Conservation (phyloP, 176 grass and related monocot species). For the Tuctoria greenei region DNA sequence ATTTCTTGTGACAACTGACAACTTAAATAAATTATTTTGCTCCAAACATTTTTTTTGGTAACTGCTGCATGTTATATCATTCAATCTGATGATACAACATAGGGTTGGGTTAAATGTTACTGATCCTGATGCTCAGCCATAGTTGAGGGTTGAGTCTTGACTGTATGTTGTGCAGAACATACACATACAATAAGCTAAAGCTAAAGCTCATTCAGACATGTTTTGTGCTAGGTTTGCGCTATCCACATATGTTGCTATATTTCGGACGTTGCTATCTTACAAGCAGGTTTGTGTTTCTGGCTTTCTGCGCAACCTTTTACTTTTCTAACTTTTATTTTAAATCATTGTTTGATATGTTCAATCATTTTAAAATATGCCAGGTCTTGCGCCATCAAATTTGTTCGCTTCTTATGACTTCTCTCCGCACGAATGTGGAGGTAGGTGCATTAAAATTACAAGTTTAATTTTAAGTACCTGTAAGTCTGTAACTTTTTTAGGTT, state of each 20-base stretch:
- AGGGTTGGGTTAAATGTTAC: neutral
- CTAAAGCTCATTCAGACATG: constrained; percentile 30
- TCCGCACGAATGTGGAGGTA: constrained; percentile 95
- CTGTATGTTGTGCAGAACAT: constrained; percentile 3
- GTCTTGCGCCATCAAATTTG: constrained; percentile 94
- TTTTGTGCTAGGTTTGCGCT: constrained; percentile 78
- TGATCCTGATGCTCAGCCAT: neutral
- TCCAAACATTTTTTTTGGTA: neutral
- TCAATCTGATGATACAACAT: constrained; percentile 11
- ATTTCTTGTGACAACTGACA: neutral
- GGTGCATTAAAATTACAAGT: constrained; percentile 24
- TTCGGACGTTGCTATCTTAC: constrained; percentile 72
- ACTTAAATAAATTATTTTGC: neutral
- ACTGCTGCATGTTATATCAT: neutral
- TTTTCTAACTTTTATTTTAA: constrained; percentile 23
- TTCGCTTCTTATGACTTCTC: constrained; percentile 97
- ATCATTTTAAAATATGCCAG: constrained; percentile 52
- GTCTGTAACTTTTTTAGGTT: too few relatives aligned
- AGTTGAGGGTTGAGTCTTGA: neutral
- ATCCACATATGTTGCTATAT: constrained; percentile 85
- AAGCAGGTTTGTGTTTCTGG: constrained; percentile 67
- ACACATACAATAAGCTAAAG: constrained; percentile 11
- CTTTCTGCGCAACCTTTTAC: constrained; percentile 24
- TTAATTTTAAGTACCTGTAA: constrained; percentile 11
- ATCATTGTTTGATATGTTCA: constrained; percentile 24